Evolutionary conservation across 73 alveolate genomes (phyloP).

Genomic region (Paramecium bursaria): DNA sequence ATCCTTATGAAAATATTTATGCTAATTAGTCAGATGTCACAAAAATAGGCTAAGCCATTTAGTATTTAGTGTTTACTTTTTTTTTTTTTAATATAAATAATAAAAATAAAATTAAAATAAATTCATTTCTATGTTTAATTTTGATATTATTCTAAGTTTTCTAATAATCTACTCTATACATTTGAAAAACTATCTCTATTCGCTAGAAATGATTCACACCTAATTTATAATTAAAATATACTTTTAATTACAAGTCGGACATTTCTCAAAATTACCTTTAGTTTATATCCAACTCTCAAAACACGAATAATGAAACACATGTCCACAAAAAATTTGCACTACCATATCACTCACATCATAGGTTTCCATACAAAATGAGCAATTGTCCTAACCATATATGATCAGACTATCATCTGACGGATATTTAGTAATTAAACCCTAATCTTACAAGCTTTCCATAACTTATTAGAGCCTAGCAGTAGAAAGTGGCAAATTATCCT

Average conservation of each 20-base stretch:
- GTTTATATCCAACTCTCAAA: constrained; percentile 40
- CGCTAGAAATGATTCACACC: constrained; percentile 41
- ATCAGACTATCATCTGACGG: constrained; percentile 31
- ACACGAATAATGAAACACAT: constrained; percentile 34
- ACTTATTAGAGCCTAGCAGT: background rate
- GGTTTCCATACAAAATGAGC: constrained; percentile 39
- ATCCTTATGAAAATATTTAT: no score
- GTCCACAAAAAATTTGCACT: constrained; percentile 53
- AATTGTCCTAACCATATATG: constrained; percentile 19
- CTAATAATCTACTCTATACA: background rate
- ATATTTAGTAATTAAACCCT: constrained; percentile 30
- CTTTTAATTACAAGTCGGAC: constrained; percentile 44
- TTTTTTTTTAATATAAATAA: no score
- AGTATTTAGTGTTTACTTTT: no score
- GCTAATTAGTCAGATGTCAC: no score
- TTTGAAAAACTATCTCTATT: constrained; percentile 20
- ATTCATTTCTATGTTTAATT: no score
- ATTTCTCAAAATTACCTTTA: constrained; percentile 28
- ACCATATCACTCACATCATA: constrained; percentile 14
- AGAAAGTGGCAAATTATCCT: background rate
- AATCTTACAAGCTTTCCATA: constrained; percentile 2
- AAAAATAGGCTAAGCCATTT: no score
- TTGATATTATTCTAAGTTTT: no score
- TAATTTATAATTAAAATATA: no score
- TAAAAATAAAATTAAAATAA: no score